These are phyloP conservation scores for Nakaseomyces uthaithaninus DNA, from an alignment of 1,139 yeast species.

Conservation along the genomic window DNA sequence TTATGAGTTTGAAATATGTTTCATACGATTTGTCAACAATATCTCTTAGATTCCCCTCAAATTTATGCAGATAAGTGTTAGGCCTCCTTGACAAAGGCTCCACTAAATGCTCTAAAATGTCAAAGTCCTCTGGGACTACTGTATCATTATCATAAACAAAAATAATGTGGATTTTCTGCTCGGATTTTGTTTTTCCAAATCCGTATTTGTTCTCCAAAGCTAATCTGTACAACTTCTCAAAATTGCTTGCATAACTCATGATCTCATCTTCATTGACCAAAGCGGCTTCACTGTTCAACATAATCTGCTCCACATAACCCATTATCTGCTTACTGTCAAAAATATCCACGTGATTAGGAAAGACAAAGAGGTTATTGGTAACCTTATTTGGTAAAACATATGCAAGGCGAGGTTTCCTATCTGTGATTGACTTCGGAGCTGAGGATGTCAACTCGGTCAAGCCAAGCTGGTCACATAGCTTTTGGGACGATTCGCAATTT, in stretches of 20 bases:
- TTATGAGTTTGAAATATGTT: constrained; percentile 37
- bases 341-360: constrained; percentile 11
- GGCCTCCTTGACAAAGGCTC: constrained; percentile 52
- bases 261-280: constrained; percentile 27
- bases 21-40: constrained; percentile 40
- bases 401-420: constrained; percentile 33
- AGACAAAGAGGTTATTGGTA: constrained; percentile 23
- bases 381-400: constrained; percentile 36
- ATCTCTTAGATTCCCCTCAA: constrained; percentile 41
- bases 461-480: constrained; percentile 46
- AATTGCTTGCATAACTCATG: neutral
- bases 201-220: neutral
- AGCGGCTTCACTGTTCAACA: constrained; percentile 33
- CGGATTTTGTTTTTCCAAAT: neutral
- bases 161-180: constrained; percentile 40
- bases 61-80: constrained; percentile 46
- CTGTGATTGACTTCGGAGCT: constrained; percentile 16
- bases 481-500: constrained; percentile 45
- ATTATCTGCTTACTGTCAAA: constrained; percentile 13
- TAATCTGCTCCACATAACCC: constrained; percentile 36
- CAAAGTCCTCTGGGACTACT: constrained; percentile 50
- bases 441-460: constrained; percentile 29
- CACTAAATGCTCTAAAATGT: constrained; percentile 49
- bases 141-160: constrained; percentile 47
- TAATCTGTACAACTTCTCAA: neutral